Evolutionary conservation across 78 protist genomes (phyloP).

Genomic region (Abeoforma whisleri): DNA sequence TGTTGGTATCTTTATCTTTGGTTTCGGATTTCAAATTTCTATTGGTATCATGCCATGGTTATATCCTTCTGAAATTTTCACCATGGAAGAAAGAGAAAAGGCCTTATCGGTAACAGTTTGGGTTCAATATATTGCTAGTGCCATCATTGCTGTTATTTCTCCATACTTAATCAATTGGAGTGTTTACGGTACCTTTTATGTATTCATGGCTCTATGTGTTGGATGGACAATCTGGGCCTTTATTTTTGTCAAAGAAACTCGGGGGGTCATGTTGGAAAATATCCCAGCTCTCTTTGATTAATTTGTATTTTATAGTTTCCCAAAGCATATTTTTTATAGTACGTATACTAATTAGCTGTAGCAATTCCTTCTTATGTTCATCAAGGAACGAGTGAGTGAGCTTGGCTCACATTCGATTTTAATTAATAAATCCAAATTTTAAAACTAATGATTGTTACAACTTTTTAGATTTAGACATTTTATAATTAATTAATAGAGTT

Average conservation of each 20-base stretch:
- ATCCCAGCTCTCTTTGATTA: slow-evolving; percentile 8
- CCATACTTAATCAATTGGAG: slow-evolving; percentile 13
- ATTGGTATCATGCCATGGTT: slow-evolving; percentile 15
- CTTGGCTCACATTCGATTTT: too few species aligned
- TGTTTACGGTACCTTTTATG: slow-evolving; percentile 6
- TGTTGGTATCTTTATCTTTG: neutral
- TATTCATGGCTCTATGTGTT: neutral
- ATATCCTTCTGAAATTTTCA: slow-evolving; percentile 19
- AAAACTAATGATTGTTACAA: too few species aligned
- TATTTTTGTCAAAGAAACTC: slow-evolving; percentile 3
- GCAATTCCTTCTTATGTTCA: too few species aligned
- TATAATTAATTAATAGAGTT: too few species aligned
- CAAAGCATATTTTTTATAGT: too few species aligned
- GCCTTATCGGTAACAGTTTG: neutral
- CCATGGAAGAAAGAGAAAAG: slow-evolving; percentile 18
- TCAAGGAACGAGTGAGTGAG: too few species aligned
- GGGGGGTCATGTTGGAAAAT: neutral
- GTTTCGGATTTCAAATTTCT: slow-evolving; percentile 14
- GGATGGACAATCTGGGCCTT: neutral
- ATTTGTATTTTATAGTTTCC: too few species aligned
- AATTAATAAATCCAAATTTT: too few species aligned
- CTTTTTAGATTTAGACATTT: too few species aligned
- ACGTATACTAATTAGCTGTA: too few species aligned
- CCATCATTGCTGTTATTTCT: neutral
- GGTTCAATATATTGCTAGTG: neutral